These are phyloP conservation scores for Henningerozyma blattae DNA, from an alignment of 805 yeast species.

Conservation along the genomic window DNA sequence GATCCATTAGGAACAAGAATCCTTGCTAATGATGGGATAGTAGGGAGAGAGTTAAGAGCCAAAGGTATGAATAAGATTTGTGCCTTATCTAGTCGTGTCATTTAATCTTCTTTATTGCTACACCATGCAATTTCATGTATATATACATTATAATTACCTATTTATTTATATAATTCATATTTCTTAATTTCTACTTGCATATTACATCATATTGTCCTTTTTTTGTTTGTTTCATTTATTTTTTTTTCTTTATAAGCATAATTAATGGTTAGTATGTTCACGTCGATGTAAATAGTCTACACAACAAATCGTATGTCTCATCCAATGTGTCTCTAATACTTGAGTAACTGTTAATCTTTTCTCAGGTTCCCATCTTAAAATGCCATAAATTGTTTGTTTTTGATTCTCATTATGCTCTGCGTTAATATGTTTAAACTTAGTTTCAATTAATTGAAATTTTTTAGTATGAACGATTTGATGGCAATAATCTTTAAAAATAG, in stretches of 20 bases:
- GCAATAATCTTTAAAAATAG: constrained; percentile 33
- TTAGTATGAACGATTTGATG: constrained; percentile 32
- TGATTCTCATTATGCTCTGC: constrained; percentile 29
- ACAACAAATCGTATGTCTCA: constrained; percentile 44
- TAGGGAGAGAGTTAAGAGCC: constrained; percentile 80
- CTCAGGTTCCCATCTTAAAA: constrained; percentile 47
- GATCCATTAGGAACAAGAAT: constrained; percentile 96
- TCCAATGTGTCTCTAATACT: constrained; percentile 51
- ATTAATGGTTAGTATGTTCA: neutral
- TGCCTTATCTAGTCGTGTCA: constrained; percentile 80
- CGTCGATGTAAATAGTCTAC: no score
- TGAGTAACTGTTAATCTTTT: constrained; percentile 38
- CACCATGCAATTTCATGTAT: no score
- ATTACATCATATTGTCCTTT: no score
- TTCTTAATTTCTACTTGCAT: no score
- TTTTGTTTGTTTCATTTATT: no score
- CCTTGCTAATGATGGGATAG: constrained; percentile 38
- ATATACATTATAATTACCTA: no score
- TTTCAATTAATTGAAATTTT: constrained; percentile 42
- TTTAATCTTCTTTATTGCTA: no score
- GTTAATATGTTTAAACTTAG: constrained; percentile 33
- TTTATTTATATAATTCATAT: no score
- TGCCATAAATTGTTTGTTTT: constrained; percentile 40
- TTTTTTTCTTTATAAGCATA: no score
- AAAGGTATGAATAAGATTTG: constrained; percentile 77